These are phyloP conservation scores for Aureobasidium lini DNA, from an alignment of 2,329 filamentous ascomycete genomes.

Conservation along the genomic window DNA sequence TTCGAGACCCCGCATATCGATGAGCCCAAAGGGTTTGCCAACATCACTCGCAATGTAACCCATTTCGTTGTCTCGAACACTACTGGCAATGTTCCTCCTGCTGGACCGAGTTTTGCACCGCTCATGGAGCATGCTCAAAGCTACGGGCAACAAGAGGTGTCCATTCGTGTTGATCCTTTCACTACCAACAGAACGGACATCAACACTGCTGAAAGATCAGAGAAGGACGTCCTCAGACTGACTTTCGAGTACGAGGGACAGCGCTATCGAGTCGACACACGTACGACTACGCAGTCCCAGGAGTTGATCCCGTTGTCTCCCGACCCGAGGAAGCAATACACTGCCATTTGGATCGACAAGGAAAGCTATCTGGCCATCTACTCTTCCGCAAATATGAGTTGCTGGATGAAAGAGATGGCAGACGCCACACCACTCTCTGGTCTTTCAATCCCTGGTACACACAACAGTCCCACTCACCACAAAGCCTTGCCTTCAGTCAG, in stretches of 20 bases:
- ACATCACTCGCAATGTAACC: slow-evolving; percentile 36
- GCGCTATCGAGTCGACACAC: slow-evolving; percentile 65
- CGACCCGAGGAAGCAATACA: slow-evolving; percentile 33
- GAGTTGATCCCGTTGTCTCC: slow-evolving; percentile 32
- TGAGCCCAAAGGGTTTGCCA: slow-evolving; percentile 30
- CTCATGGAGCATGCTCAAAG: slow-evolving; percentile 51
- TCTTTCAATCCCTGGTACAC: slow-evolving; percentile 87
- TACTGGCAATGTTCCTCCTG: slow-evolving; percentile 28
- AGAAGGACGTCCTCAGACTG: slow-evolving; percentile 62
- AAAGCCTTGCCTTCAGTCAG: slow-evolving; percentile 83
- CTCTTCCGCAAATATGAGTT: slow-evolving; percentile 59
- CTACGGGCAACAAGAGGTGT: slow-evolving; percentile 55
- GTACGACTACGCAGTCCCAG: slow-evolving; percentile 42
- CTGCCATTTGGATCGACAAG: slow-evolving; percentile 35
- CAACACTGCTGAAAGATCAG: slow-evolving; percentile 45
- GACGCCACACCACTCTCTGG: slow-evolving; percentile 67
- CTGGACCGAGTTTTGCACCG: slow-evolving; percentile 16
- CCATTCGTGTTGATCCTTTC: slow-evolving; percentile 61
- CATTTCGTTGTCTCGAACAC: slow-evolving; percentile 37
- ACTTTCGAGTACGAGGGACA: slow-evolving; percentile 60
- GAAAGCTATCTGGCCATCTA: slow-evolving; percentile 50
- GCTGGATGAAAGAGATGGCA: slow-evolving; percentile 75
- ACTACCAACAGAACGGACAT: slow-evolving; percentile 57
- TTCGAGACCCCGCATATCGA: slow-evolving; percentile 51
- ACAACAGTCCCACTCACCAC: slow-evolving; percentile 85